These are phyloP conservation scores for Capronia americana DNA, from an alignment of 2,329 filamentous ascomycete species.

Conservation along the genomic window DNA sequence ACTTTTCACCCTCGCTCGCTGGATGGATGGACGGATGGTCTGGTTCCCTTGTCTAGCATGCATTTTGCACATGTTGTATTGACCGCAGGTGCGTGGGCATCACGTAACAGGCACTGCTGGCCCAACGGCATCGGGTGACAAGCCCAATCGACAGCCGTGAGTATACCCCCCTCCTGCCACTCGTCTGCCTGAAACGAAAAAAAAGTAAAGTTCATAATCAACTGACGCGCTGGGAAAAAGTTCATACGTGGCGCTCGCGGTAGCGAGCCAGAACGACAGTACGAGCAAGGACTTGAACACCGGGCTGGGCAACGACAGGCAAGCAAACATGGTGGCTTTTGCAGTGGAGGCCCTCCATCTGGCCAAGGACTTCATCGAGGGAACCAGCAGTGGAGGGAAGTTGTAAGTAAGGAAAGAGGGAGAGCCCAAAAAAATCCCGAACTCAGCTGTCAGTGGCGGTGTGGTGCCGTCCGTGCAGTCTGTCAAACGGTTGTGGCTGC, in stretches of 20 bases:
- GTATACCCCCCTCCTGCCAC: conserved; percentile 23
- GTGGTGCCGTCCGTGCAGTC: background rate
- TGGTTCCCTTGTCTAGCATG: background rate
- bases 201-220: background rate
- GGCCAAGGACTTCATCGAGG: conserved; percentile 60
- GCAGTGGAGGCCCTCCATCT: conserved; percentile 63
- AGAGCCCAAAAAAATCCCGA: background rate
- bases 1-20: background rate
- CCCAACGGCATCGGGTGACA: conserved; percentile 61
- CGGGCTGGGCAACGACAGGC: conserved; percentile 59
- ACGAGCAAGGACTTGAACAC: conserved; percentile 64
- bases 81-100: background rate
- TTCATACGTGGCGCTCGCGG: conserved; percentile 69
- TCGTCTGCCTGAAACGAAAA: background rate
- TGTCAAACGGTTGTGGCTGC: background rate
- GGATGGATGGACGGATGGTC: background rate
- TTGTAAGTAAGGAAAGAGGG: conserved; percentile 17
- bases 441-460: background rate
- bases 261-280: conserved; percentile 57
- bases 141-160: conserved; percentile 63
- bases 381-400: conserved; percentile 17
- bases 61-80: background rate
- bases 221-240: conserved; percentile 43
- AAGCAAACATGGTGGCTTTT: conserved; percentile 69
- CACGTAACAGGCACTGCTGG: conserved; percentile 65